These are phyloP conservation scores for Globisporangium okanoganense DNA, from an alignment of 352 stramenopile species.

Conservation along the genomic window DNA sequence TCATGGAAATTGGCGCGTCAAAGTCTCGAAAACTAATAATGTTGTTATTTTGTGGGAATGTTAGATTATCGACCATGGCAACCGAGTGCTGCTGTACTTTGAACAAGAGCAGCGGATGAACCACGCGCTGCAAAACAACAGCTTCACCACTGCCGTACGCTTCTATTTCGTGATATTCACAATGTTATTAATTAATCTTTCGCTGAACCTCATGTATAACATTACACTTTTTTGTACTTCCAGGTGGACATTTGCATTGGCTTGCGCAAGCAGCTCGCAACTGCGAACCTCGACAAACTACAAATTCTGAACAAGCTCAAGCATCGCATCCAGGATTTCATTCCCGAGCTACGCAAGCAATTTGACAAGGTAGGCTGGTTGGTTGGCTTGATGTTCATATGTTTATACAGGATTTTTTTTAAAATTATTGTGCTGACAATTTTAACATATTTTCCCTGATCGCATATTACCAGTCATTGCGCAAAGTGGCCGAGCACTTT, in stretches of 20 bases:
- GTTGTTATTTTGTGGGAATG: not conserved
- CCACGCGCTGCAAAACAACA: constrained; percentile 47
- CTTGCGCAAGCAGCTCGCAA: constrained; percentile 45
- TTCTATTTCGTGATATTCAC: not conserved
- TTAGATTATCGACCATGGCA: constrained; percentile 57
- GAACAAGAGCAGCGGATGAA: constrained; percentile 80
- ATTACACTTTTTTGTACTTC: not conserved
- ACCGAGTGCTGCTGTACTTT: constrained; percentile 53
- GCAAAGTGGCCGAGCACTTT: constrained; percentile 65
- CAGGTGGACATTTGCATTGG: constrained; percentile 74
- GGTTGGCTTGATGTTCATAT: not conserved
- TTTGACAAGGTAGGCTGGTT: constrained; percentile 56
- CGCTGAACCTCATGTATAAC: too few relatives aligned
- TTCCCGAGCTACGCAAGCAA: constrained; percentile 60
- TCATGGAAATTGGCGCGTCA: not conserved
- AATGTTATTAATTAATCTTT: not conserved
- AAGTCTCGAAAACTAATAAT: not conserved
- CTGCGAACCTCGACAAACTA: constrained; percentile 41
- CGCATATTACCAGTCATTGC: constrained; percentile 73
- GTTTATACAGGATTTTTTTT: too few relatives aligned
- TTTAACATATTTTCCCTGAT: too few relatives aligned
- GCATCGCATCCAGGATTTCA: constrained; percentile 68
- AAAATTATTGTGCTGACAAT: too few relatives aligned
- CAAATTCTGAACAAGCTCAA: constrained; percentile 58
- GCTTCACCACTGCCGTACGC: constrained; percentile 66